Conservation (phyloP, 176 grass and related monocot genomes). For the Pontederia paniculata region DNA sequence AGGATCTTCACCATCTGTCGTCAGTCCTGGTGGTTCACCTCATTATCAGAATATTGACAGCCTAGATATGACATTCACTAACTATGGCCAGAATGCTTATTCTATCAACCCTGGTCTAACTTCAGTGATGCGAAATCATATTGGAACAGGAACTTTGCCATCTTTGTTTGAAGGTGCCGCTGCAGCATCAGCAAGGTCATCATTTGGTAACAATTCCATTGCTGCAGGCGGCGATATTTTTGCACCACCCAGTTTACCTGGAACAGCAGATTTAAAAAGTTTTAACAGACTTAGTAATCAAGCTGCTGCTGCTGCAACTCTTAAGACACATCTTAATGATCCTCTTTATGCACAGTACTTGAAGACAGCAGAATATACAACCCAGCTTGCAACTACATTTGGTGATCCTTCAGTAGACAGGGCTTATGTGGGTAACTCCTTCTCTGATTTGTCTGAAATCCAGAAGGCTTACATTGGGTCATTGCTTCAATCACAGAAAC, state of each 20-base stretch:
- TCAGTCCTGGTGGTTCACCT: background rate
- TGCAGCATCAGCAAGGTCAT: background rate
- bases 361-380: slow-evolving; percentile 22
- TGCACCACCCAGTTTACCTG: slow-evolving; percentile 8
- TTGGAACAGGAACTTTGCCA: slow-evolving; percentile 5
- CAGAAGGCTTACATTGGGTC: slow-evolving; percentile 17
- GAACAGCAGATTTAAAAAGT: slow-evolving; percentile 8
- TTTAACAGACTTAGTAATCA: slow-evolving; percentile 1
- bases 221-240: slow-evolving; percentile 9
- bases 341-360: slow-evolving; percentile 15
- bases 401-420: slow-evolving; percentile 8
- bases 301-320: background rate
- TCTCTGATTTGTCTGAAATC: slow-evolving; percentile 13
- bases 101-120: slow-evolving; percentile 1
- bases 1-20: background rate
- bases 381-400: slow-evolving; percentile 9
- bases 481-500: slow-evolving; percentile 16
- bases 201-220: slow-evolving; percentile 1
- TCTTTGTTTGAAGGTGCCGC: background rate
- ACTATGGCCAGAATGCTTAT: slow-evolving; percentile 3
- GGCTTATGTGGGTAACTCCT: slow-evolving; percentile 11
- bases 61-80: slow-evolving; percentile 3
- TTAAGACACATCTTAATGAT: slow-evolving; percentile 11
- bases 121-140: background rate
- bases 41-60: slow-evolving; percentile 12